Base-by-base conservation (phyloP, 139 green algal genomes). In the Marvania coccoides region DNA sequence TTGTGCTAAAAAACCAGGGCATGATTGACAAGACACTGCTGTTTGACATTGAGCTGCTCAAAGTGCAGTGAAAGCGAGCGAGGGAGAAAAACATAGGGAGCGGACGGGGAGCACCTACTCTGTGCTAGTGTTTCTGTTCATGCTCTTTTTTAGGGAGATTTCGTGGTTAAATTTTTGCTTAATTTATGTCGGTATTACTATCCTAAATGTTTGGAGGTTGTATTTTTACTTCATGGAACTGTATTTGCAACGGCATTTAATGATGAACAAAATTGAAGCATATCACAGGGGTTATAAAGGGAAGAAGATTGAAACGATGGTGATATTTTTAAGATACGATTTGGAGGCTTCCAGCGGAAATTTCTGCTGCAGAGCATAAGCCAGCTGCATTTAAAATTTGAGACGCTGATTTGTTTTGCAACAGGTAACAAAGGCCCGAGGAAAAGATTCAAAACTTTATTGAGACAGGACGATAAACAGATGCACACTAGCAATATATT, bases 1-100 rank as follows among this genome's bases (percentile, higher is more conserved):
- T 97, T 78, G 91, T 97, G 59, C 77, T 97, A 8, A 78, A 88
- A 60, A 97, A 95, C 71, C 29, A 82, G 61, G 85, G 88, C 3
- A 74, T 95, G 60, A 95, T 95, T 28, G 88, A 95, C 76, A 92
- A 92, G 68, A 93, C 86, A 0, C 71, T 96, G 40, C 71, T 96
- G 5, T 90, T 95, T 42, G 88, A 96, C 58, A 90, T 95, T 35
- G 89, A 93, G 71, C 68, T 95, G 33, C 73, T 90, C 10, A 68
- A 73, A 5, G 69, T 91, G 26, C 68, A 74, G 1, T 65, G 26
- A 71, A 2, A 34, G 8, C 28, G 10, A 47, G 8, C 29, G 47
- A 23, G 10, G 37, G 48, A 9, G 12, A 28, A 51, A 19, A 51
- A 51, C 19, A 28, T 19, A 28, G 19, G 42, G 42, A 51, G 42